Base-by-base conservation (phyloP, 1,139 yeast species). In the Debaryomycetaceae sp. region DNA sequence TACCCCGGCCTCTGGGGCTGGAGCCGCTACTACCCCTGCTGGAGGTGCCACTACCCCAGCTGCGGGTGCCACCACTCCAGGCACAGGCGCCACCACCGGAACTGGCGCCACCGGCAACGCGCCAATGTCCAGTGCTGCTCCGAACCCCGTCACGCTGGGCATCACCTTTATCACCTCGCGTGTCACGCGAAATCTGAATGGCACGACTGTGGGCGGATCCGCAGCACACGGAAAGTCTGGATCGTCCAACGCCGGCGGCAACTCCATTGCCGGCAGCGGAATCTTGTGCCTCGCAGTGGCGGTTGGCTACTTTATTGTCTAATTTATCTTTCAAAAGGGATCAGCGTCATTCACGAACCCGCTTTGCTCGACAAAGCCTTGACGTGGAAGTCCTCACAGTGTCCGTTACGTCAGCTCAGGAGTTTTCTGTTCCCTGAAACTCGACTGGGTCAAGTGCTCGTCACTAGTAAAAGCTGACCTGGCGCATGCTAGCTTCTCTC, bases 131-230 rank as follows among this genome's bases (percentile, higher is more conserved):
- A 19, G 30, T 5, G 36, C 24, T 12, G 36, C 40, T 22, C n/a
- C n/a, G n/a, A 35, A 36, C 13, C 45, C 45, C 13, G 35, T 41
- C 22, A 41, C 45, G 19, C 23, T 32, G n/a, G 26, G 37, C n/a
- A 28, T 41, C 24, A 20, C 40, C 3, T 41, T 41, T 25, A 25
- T 41, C 16, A 39, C 45, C 13, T 29, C 34, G 16, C 32, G 41
- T 25, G 26, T 27, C 15, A 14, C 24, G 10, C 36, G 31, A 15
- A 15, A 31, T 3, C 25, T 15, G 14, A 12, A 26, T 18, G 5
- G 22, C 18, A 19, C 22, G 8, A 8, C 22, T 19, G 11, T 11
- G 8, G 22, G 11, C 22, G 11, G 11, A 19, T n/a, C n/a, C 21
- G 21, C 11, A 7, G 21, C 21, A 8, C 10, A 8, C 21, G 11